Evolutionary conservation across 2,329 filamentous ascomycete genomes (phyloP).

Genomic region (Atkinsonella hypoxylon): DNA sequence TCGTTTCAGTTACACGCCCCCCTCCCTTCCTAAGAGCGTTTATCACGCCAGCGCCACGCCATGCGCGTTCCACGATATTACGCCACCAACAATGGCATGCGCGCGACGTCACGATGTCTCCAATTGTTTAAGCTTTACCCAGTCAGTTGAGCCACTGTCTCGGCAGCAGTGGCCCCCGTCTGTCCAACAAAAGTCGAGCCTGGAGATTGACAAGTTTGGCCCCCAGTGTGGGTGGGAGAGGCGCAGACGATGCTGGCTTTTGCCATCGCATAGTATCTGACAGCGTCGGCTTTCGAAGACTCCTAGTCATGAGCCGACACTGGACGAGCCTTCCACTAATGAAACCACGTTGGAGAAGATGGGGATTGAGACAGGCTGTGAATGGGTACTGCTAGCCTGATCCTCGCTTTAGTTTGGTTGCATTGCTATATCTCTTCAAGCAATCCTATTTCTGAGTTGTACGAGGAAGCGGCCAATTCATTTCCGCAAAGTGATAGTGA

Average conservation of each 20-base stretch:
- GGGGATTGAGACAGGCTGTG: not conserved
- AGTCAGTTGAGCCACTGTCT: conserved; percentile 7
- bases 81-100: not conserved
- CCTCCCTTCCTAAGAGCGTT: not conserved
- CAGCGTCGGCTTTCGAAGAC: not conserved
- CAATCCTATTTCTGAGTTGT: not conserved
- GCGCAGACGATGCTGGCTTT: not conserved
- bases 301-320: not conserved
- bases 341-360: not conserved
- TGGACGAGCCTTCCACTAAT: not conserved
- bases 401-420: not conserved
- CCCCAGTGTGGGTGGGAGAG: not conserved
- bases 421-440: not conserved
- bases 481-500: not conserved
- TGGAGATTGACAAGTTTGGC: conserved; percentile 1
- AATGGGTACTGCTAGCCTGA: not conserved
- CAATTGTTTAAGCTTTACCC: conserved; percentile 7
- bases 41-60: conserved; percentile 6
- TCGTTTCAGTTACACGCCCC: not conserved
- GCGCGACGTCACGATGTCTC: conserved; percentile 1
- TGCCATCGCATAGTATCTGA: not conserved
- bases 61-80: conserved; percentile 5
- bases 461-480: not conserved
- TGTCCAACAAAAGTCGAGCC: not conserved
- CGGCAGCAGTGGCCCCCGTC: conserved; percentile 4